phyloP scores from a whole-genome alignment of 2,329 filamentous ascomycete species.

The Dactylellina cionopaga region DNA sequence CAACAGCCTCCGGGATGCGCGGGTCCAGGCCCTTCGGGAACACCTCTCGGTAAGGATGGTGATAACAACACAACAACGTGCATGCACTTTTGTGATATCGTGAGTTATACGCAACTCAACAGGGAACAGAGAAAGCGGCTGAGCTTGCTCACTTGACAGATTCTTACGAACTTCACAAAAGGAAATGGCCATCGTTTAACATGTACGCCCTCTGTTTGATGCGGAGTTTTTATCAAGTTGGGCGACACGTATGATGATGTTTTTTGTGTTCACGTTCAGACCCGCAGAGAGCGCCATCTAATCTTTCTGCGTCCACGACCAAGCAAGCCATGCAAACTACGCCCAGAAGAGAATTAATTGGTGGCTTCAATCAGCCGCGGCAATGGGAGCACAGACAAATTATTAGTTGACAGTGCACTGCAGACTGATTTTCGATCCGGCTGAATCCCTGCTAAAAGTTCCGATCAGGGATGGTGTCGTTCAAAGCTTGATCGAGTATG shows the following conservation, averaged over 20 bases:
- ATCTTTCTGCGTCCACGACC: background rate
- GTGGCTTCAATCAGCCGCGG: conserved; percentile 28
- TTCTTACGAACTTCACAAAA: conserved; percentile 4
- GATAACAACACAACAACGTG: conserved; percentile 33
- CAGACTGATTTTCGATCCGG: conserved; percentile 35
- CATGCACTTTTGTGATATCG: conserved; percentile 19
- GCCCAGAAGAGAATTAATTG: conserved; percentile 14
- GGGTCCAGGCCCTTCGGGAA: conserved; percentile 46
- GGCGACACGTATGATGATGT: no score
- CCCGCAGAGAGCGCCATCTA: conserved; percentile 4
- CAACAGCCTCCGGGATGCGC: background rate
- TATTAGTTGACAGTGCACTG: no score
- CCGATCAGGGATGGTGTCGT: background rate
- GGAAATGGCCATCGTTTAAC: background rate
- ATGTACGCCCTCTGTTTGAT: conserved; percentile 30
- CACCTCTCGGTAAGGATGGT: conserved; percentile 19
- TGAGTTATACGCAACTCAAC: background rate
- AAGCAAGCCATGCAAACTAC: conserved; percentile 4
- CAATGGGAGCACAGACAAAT: conserved; percentile 28
- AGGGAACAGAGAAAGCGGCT: conserved; percentile 3
- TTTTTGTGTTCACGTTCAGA: background rate
- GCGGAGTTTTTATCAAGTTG: no score
- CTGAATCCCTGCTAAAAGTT: conserved; percentile 13
- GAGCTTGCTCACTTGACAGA: conserved; percentile 4
- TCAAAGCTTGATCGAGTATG: conserved; percentile 14